Evolutionary conservation across 768 basidiomycete species (phyloP).

Genomic region (Psilocybe azurescens): DNA sequence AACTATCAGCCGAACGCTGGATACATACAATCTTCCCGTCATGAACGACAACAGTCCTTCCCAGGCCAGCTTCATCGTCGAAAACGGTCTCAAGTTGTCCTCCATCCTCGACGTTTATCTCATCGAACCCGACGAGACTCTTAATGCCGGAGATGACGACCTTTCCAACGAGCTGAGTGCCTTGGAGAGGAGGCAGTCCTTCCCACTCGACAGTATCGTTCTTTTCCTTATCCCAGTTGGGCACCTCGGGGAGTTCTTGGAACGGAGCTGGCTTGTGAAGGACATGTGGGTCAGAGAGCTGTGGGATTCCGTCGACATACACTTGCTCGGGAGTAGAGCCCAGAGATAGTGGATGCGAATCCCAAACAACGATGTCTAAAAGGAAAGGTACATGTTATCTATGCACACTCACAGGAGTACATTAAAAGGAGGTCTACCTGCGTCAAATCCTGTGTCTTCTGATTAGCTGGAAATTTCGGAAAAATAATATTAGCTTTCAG

Average conservation of each 20-base stretch:
- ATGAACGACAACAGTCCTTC: conserved; percentile 48
- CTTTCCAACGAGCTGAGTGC: conserved; percentile 34
- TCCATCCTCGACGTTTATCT: conserved; percentile 20
- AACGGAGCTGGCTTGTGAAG: conserved; percentile 49
- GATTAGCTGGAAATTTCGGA: conserved; percentile 6
- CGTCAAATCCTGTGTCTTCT: conserved; percentile 63
- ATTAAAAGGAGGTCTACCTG: conserved; percentile 37
- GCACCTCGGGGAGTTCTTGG: conserved; percentile 57
- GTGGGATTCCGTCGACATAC: conserved; percentile 83
- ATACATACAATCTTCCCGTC: conserved; percentile 59
- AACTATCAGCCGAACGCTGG: conserved; percentile 26
- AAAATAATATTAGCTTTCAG: background rate
- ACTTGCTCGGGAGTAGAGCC: conserved; percentile 85
- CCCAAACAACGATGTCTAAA: conserved; percentile 64
- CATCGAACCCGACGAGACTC: conserved; percentile 34
- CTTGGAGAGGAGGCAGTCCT: conserved; percentile 72
- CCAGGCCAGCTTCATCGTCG: conserved; percentile 19
- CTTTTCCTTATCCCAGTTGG: conserved; percentile 67
- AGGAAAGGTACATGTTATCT: background rate
- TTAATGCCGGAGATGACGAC: conserved; percentile 63
- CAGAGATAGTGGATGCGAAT: conserved; percentile 76
- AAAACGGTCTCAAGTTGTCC: conserved; percentile 24
- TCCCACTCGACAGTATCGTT: conserved; percentile 59
- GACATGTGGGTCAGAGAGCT: conserved; percentile 44
- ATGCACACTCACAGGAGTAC: conserved; percentile 2